These are phyloP conservation scores for Penicillium sp. DNA, from an alignment of 2,329 filamentous ascomycete species.

Conservation along the genomic window DNA sequence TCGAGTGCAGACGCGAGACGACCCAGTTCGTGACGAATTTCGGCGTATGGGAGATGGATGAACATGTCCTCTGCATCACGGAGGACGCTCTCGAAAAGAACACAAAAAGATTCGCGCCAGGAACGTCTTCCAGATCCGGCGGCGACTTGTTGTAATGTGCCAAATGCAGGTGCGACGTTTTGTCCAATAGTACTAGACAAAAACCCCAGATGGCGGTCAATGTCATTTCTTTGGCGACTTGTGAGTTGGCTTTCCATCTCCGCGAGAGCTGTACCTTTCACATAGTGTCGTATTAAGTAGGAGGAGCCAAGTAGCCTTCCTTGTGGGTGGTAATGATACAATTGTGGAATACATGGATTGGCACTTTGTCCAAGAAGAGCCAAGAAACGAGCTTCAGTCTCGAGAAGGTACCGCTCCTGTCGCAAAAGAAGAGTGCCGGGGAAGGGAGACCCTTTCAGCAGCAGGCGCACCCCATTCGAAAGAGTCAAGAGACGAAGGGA, in stretches of 20 bases:
- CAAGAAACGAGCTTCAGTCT: slow-evolving; percentile 42
- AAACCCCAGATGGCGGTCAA: slow-evolving; percentile 38
- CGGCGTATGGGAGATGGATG: slow-evolving; percentile 55
- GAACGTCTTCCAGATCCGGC: slow-evolving; percentile 46
- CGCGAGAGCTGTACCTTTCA: slow-evolving; percentile 34
- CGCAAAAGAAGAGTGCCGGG: slow-evolving; percentile 39
- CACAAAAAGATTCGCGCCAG: slow-evolving; percentile 55
- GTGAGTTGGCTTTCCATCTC: slow-evolving; percentile 33
- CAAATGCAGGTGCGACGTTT: slow-evolving; percentile 51
- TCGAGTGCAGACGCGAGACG: slow-evolving; percentile 48
- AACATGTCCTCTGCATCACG: slow-evolving; percentile 60
- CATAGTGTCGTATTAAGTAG: slow-evolving; percentile 40
- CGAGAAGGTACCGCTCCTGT: slow-evolving; percentile 38
- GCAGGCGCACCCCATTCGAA: slow-evolving; percentile 38
- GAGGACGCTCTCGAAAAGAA: slow-evolving; percentile 52
- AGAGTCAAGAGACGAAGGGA: slow-evolving; percentile 35
- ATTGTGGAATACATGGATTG: slow-evolving; percentile 36
- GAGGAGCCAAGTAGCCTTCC: slow-evolving; percentile 27
- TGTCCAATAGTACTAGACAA: slow-evolving; percentile 44
- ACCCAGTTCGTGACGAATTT: slow-evolving; percentile 51
- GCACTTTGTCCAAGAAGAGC: slow-evolving; percentile 34
- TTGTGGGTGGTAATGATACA: slow-evolving; percentile 38
- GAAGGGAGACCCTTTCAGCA: slow-evolving; percentile 38
- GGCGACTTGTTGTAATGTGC: slow-evolving; percentile 49
- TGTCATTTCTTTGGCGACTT: slow-evolving; percentile 26